A percentile compares a stretch with the other conserved stretches of the same genome.
These are phyloP conservation scores for Phytophthora kernoviae DNA, from an alignment of 352 stramenopile species.

Conservation along the genomic window DNA sequence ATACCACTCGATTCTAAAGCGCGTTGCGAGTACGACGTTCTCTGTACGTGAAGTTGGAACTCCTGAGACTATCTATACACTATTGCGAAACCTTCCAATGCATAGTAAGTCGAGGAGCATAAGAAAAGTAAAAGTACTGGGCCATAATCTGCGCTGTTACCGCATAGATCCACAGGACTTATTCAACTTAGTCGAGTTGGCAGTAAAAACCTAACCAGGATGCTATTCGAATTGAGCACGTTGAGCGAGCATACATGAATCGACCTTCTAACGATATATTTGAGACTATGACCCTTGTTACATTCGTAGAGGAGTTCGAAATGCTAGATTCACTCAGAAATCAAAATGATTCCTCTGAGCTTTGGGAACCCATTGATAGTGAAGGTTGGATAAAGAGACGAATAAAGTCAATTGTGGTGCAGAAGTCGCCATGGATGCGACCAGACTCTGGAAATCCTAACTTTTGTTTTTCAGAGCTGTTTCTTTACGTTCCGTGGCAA, in stretches of 20 bases:
- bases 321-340: background rate
- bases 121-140: constrained; percentile 3
- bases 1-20: background rate
- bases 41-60: too few species aligned
- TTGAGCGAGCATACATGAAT: constrained; percentile 8
- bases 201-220: background rate
- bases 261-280: background rate
- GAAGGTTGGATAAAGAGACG: constrained; percentile 8
- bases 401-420: background rate
- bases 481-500: background rate
- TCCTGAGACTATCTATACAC: background rate
- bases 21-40: background rate
- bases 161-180: constrained; percentile 1
- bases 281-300: background rate
- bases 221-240: background rate
- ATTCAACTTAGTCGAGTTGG: background rate
- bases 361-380: constrained; percentile 5
- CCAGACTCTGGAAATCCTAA: background rate
- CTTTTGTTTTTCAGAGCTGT: constrained; percentile 1
- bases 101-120: constrained; percentile 5
- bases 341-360: background rate
- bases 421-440: constrained; percentile 8
- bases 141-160: constrained; percentile 7
- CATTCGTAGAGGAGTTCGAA: constrained; percentile 6
- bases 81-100: constrained; percentile 1